Conservation (phyloP, 2,329 filamentous ascomycete genomes). For the Ceratocystis colombiana region DNA sequence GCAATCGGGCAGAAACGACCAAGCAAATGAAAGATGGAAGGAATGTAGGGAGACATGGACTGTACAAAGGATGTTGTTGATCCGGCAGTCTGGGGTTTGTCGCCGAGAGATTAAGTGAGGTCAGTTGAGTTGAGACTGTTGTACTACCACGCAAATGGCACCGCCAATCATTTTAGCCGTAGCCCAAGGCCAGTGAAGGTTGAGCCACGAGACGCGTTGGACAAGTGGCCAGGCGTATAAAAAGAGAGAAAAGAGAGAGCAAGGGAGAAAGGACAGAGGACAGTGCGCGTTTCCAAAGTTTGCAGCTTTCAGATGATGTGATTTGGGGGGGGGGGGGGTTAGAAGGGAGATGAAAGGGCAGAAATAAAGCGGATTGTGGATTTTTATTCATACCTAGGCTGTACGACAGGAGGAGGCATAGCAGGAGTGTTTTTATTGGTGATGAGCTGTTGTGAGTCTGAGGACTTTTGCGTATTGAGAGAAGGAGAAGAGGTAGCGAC, state of each 20-base stretch:
- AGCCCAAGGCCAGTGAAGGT: background rate
- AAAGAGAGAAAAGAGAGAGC: background rate
- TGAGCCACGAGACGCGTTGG: background rate
- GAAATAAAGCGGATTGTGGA: background rate
- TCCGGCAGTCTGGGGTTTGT: no score
- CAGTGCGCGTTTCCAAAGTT: background rate
- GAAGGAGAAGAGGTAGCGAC: background rate
- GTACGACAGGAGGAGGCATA: background rate
- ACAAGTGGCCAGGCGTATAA: background rate
- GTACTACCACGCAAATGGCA: background rate
- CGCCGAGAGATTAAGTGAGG: background rate
- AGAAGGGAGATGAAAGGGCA: background rate
- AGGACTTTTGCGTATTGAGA: background rate
- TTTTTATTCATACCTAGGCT: background rate
- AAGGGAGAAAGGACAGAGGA: background rate
- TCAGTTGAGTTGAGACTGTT: background rate
- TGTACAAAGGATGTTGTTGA: background rate
- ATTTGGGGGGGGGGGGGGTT: background rate
- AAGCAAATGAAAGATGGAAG: background rate
- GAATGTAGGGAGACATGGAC: background rate
- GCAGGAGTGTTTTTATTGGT: background rate
- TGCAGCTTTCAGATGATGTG: background rate
- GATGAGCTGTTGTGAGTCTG: background rate
- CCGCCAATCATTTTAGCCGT: constrained; percentile 1
- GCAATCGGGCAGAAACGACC: background rate